Evolutionary conservation across 495 filamentous ascomycete species (phyloP), one percentile per base, ranked within the genome.

Genomic region (Penicillium pulvis): DNA sequence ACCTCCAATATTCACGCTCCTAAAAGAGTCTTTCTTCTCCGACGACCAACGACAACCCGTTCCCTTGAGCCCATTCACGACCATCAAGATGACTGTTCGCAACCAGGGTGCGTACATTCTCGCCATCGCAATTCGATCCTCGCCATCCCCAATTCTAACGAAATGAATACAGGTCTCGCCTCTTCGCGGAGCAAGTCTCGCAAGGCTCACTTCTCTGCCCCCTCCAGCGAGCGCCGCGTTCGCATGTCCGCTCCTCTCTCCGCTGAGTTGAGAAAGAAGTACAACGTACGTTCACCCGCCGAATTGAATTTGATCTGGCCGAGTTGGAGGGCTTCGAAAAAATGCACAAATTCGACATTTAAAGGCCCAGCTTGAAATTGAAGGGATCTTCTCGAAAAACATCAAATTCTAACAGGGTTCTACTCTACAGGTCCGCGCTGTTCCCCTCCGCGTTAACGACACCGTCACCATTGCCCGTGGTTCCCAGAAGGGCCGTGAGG

Each of bases 371-470:
- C 7, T 52, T 36, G n/a, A 52, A 46, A 23, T 20, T 14, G 36
- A 31, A 31, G 17, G 23, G 30, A 33, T n/a, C 23, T 28, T 6
- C 26, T 9, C 51, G 20, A 43, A 60, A 58, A 41, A 48, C 50
- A 11, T 19, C 17, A 14, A 17, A 57, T 55, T 53, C 55, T 59
- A 66, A 69, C 66, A 41, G 11, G 6, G 39, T 41, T 45, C 51
- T 53, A 16, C 59, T 44, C 54, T 24, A 63, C 68, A 96, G 91
- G 92, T 96, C 77, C 93, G 92, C 80, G 89, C 89, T 69, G 96
- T 98, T 73, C 94, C 94, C 71, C 85, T 98, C 84, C 92, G 94
- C 83, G 95, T 95, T 80, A 93, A 97, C 77, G 94, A 99, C 80
- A 91, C 96, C 79, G 92, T 98, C 67, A 77, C 79, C 70, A 87